Conservation (phyloP, 495 filamentous ascomycete genomes). For the Penicillium antarcticum region DNA sequence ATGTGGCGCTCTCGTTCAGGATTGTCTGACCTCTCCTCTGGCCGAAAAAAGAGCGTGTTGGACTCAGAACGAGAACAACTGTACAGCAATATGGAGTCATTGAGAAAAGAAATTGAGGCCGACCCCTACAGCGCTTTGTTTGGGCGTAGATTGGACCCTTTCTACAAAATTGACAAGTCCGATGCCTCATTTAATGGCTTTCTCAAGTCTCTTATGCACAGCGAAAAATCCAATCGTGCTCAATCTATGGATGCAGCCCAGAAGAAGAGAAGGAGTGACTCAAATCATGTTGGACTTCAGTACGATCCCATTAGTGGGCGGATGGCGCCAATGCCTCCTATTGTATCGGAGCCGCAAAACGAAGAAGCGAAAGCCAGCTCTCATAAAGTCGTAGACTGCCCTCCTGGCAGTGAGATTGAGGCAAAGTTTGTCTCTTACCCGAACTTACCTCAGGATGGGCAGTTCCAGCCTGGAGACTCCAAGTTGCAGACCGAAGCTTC, state of each 20-base stretch:
- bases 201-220: slow-evolving; percentile 24
- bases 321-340: slow-evolving; percentile 27
- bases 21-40: slow-evolving; percentile 9
- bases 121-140: slow-evolving; percentile 45
- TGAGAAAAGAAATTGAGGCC: slow-evolving; percentile 33
- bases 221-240: slow-evolving; percentile 4
- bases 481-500: neutral
- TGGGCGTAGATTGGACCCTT: slow-evolving; percentile 31
- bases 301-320: slow-evolving; percentile 43
- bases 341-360: neutral
- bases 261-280: neutral
- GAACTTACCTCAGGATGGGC: slow-evolving; percentile 2
- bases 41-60: slow-evolving; percentile 15
- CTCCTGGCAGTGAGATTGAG: slow-evolving; percentile 12
- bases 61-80: slow-evolving; percentile 14
- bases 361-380: neutral
- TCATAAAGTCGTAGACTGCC: slow-evolving; percentile 6
- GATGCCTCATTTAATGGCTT: slow-evolving; percentile 23
- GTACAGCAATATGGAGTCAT: slow-evolving; percentile 25
- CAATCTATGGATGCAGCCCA: neutral
- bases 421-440: slow-evolving; percentile 6
- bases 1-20: slow-evolving; percentile 10
- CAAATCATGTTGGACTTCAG: slow-evolving; percentile 9
- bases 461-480: slow-evolving; percentile 4
- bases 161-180: slow-evolving; percentile 7